Evolutionary conservation across 805 yeast genomes (phyloP), one percentile per base, ranked within the genome.

Genomic region (Starmerella vaccinii): DNA sequence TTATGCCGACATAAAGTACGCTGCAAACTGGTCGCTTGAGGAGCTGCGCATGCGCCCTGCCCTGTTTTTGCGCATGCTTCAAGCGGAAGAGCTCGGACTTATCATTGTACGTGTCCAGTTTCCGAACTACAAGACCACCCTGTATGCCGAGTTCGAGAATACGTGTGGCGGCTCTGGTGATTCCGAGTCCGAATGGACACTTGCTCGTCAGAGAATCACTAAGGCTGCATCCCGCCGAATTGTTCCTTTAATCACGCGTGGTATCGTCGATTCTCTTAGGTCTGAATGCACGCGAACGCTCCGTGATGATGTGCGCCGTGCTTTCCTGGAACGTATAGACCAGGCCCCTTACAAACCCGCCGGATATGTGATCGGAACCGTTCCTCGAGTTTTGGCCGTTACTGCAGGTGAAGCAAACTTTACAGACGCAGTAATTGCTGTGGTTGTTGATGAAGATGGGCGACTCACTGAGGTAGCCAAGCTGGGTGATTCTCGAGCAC

Each of bases 321-420:
- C 76, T 26, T 83, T 90, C 61, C 71, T 78, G 64, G 73, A 76
- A 21, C 82, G 81, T 60, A 73, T 92, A 32, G 92, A 90, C 64
- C 97, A 89, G 70, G 95, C 97, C 2, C 97, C 99, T 29, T 89
- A 71, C 66, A 80, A 84, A 58, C 95, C 97, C 5, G 74, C 76
- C 42, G 82, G 84, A 5, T 82, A 75, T 57, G 84, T 78, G 40
- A 74, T 76, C 52, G 95, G 97, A 41, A 84, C 95, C 4, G 74
- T 80, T 48, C 95, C 98, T 19, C 80, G 84, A 55, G 90, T 87
- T 0, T 70, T 92, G 56, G 80, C 95, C 0, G 61, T 92, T 27
- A 77, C 95, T 0, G 80, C 84, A 59, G 98, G 98, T 59, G 82
- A 82, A 66, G 97, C 95, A 62, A 82, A 79, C 55, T 77, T 72